phyloP scores from a whole-genome alignment of 352 stramenopile species.

The Thalassiosira hispida region DNA sequence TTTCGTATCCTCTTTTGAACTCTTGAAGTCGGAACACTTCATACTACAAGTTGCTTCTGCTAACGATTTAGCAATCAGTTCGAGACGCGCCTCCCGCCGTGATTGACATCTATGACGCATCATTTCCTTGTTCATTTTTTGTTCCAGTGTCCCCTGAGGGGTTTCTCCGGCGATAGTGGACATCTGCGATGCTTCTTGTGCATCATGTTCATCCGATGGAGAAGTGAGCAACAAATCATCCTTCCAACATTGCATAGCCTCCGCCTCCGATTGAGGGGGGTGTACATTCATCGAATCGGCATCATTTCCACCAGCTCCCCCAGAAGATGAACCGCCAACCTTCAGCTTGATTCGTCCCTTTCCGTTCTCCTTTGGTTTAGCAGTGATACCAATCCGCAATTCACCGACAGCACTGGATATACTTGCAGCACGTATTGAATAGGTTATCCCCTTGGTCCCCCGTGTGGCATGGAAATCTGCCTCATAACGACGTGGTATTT shows the following conservation, averaged over 20 bases:
- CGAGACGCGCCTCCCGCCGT: constrained; percentile 52
- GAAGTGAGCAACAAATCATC: constrained; percentile 42
- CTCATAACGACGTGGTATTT: constrained; percentile 43
- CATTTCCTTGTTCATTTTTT: constrained; percentile 44
- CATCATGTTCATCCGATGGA: not conserved
- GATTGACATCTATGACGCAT: constrained; percentile 37
- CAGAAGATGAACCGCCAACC: not conserved
- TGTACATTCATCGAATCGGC: not conserved
- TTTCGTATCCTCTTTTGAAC: constrained; percentile 33
- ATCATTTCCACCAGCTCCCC: constrained; percentile 1
- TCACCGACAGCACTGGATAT: constrained; percentile 75
- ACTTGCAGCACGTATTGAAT: constrained; percentile 68
- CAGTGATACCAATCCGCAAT: constrained; percentile 54
- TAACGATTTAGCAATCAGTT: constrained; percentile 59
- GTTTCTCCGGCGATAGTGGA: constrained; percentile 20
- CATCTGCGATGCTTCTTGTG: not conserved
- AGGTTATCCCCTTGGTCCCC: constrained; percentile 70
- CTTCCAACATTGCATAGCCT: constrained; percentile 61
- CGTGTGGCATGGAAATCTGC: constrained; percentile 74
- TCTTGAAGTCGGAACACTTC: constrained; percentile 21
- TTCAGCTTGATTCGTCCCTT: not conserved
- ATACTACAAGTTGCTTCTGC: constrained; percentile 29
- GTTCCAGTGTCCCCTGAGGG: constrained; percentile 31
- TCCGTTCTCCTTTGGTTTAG: constrained; percentile 1
- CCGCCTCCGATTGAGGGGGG: constrained; percentile 17